Base-by-base conservation (phyloP, 257 asterid species). In the Nicotiana sylvestris region DNA sequence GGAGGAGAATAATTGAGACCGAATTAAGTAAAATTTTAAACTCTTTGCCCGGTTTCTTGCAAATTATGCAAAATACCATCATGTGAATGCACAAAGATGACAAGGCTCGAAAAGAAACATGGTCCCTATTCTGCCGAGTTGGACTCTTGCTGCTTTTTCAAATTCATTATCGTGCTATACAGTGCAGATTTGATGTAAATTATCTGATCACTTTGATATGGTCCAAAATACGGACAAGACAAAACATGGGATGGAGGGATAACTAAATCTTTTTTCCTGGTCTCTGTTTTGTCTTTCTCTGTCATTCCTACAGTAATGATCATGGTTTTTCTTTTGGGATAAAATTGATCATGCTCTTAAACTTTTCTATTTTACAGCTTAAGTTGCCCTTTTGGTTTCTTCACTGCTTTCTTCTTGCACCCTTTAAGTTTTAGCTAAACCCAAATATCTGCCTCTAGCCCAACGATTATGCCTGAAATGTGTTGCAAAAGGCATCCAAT, bases 161-260 rank as follows among this genome's bases (percentile, higher is more conserved):
- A 53, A 53, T 53, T 53, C 58, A 53, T 12, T 13, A 10, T 11
- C 58, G 6, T 53, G 58, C 58, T 53, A 13, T 53, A 53, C 58
- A 53, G 15, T 13, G 2, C 58, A 53, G 58, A 53, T 53, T 53
- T 43, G 51, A 43, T 43, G 51, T 43, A 43, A 43, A 7, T 12
- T 3, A 53, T 53, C 17, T 11, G 17, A 53, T 53, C 58, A 53
- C 58, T 53, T 53, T 12, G 51, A 53, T 11, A 53, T 53, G 58
- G 58, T 53, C 58, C 58, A 53, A 53, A 53, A 12, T 53, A 53
- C 17, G 61, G 21, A 72, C 78, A 11, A 21, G 79, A 46, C 37
- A 46, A 72, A 57, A 74, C 62, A 46, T 25, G 62, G 80, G 39
- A 74, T 74, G 80, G 80, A 25, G 62, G 62, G 62, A 49, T 74